These are phyloP conservation scores for Rhinocladiella mackenziei DNA, from an alignment of 2,329 filamentous ascomycete species.

Conservation along the genomic window DNA sequence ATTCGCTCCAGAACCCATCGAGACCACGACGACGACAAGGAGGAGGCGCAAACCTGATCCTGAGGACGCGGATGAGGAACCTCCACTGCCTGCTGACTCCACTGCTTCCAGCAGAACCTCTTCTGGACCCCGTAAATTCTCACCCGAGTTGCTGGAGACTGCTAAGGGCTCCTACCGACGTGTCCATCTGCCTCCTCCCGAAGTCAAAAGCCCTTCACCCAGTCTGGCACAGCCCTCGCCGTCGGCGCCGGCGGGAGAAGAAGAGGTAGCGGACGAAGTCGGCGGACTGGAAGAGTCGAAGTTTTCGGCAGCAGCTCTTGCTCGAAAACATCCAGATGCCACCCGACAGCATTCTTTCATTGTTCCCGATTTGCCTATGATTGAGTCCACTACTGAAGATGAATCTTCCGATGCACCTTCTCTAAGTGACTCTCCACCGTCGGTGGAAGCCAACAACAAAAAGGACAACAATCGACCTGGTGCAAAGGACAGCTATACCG, in stretches of 20 bases:
- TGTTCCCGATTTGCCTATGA: slow-evolving; percentile 58
- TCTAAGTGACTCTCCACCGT: slow-evolving; percentile 39
- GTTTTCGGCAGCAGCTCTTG: slow-evolving; percentile 44
- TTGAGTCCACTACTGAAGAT: slow-evolving; percentile 56
- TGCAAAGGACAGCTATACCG: slow-evolving; percentile 64
- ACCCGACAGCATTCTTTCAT: slow-evolving; percentile 54
- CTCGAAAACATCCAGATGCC: slow-evolving; percentile 35
- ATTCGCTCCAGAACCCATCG: slow-evolving; percentile 67
- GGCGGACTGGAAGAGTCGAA: slow-evolving; percentile 37
- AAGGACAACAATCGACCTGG: slow-evolving; percentile 31
- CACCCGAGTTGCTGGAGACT: slow-evolving; percentile 77
- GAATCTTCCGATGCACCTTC: slow-evolving; percentile 46
- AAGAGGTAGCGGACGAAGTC: slow-evolving; percentile 19
- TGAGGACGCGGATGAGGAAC: slow-evolving; percentile 20
- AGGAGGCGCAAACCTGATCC: slow-evolving; percentile 8
- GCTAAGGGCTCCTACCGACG: slow-evolving; percentile 66
- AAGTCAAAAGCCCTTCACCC: slow-evolving; percentile 4
- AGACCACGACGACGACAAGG: slow-evolving; percentile 52
- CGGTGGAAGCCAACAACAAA: slow-evolving; percentile 36
- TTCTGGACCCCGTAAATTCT: slow-evolving; percentile 52
- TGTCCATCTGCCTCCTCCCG: slow-evolving; percentile 14
- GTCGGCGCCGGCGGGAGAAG: slow-evolving; percentile 3
- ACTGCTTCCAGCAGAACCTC: slow-evolving; percentile 19
- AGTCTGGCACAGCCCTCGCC: slow-evolving; percentile 6
- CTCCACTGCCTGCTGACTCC: slow-evolving; percentile 6